Base-by-base conservation (phyloP, 1,284 basidiomycete genomes). In the Rhodotorula sp. region DNA sequence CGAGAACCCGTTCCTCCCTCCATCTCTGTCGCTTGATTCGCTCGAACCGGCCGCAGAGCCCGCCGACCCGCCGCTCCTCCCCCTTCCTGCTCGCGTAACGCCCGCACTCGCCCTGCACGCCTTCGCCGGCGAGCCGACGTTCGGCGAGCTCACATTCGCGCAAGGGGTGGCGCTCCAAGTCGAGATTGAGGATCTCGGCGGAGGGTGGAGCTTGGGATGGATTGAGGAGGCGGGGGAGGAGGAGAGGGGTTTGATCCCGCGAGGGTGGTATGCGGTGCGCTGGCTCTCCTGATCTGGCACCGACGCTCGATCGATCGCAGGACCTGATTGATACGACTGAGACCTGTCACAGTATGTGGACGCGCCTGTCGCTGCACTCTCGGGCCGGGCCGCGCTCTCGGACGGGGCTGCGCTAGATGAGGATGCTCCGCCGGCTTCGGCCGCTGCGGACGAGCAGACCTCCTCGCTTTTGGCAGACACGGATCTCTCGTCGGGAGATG, bases 101-200 rank as follows among this genome's bases (percentile, higher is more conserved):
- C 61, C 45, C 34, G 66, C 70, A 13, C 19, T 72, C 46, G 88
- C 89, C 21, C 81, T 91, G 41, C 91, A 89, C 78, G 82, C 85
- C 48, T 91, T 92, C 79, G 84, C 87, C 74, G 90, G 91, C 57
- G 88, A 90, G 78, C 81, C 85, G 0, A 88, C 89, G 75, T 90
- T 89, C 77, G 84, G 87, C 64, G 91, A 91, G 81, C 84, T 91
- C 61, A 76, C 64, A 1, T 76, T 76, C 42, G 52, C 63, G 25
- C 59, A 83, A 77, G 34, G 86, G 88, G 53, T 12, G 9, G 83
- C 84, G 62, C 88, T 89, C 0, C 88, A 89, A 7, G 88, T 91
- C 72, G 85, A 84, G 72, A 79, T 91, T 9, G 85, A 87, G 60
- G 83, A 91, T 27, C 76, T 92, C 55, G 75, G 89, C 88, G 76